A percentile compares a stretch with the other conserved stretches of the same genome.
These are phyloP conservation scores for Psilocybe azurescens DNA, from an alignment of 768 basidiomycete species.

Conservation along the genomic window DNA sequence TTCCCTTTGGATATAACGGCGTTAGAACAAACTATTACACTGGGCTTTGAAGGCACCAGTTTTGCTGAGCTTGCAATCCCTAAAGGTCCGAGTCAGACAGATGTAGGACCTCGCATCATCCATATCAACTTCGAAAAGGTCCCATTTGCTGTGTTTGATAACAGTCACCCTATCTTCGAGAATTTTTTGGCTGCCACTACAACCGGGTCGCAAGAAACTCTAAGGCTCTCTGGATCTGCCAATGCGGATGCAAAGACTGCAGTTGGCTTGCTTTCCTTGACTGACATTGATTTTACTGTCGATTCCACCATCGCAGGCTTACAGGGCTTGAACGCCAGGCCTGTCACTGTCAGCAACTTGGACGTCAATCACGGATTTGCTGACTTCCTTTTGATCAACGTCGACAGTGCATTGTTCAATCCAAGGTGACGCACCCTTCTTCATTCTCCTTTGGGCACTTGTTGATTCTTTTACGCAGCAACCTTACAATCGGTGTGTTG, in stretches of 20 bases:
- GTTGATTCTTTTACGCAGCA: conserved; percentile 29
- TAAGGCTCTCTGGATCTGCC: conserved; percentile 59
- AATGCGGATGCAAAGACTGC: conserved; percentile 67
- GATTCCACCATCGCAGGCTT: conserved; percentile 63
- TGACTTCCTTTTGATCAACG: conserved; percentile 71
- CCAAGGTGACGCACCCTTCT: conserved; percentile 51
- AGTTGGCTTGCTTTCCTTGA: conserved; percentile 64
- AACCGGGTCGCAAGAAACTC: conserved; percentile 44
- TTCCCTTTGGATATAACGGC: conserved; percentile 74
- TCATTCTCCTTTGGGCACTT: neutral
- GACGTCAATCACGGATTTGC: conserved; percentile 74
- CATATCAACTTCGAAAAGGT: conserved; percentile 62
- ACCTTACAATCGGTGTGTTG: conserved; percentile 46
- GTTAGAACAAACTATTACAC: conserved; percentile 61
- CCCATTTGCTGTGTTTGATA: conserved; percentile 60
- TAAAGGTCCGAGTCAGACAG: conserved; percentile 58
- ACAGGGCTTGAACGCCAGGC: conserved; percentile 65
- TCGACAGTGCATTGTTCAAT: conserved; percentile 63
- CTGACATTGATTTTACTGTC: conserved; percentile 63
- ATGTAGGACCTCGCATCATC: conserved; percentile 66
- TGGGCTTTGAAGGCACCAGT: conserved; percentile 53
- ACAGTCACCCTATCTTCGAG: conserved; percentile 57
- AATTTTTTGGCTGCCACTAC: conserved; percentile 68
- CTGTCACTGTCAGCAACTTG: conserved; percentile 58
- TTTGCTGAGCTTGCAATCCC: conserved; percentile 70